Percentiles rank a stretch among this genome's conserved stretches.
Evolutionary conservation across 345 rosid species (phyloP).

Genomic region (Hibiscus syriacus): DNA sequence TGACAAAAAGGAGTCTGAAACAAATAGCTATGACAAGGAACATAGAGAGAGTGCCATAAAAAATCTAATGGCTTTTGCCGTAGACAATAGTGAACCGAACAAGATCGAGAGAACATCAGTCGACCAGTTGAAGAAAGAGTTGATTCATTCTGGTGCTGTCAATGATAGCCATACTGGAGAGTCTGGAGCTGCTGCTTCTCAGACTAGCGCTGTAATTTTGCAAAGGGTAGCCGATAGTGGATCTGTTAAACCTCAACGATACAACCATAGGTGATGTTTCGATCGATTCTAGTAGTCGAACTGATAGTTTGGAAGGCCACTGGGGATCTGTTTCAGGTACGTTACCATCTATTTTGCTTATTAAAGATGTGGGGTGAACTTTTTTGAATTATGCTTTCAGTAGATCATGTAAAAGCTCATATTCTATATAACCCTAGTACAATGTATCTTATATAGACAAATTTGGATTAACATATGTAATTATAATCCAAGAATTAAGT

Average conservation of each 20-base stretch:
- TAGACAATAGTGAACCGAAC: constrained; percentile 20
- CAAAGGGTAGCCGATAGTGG: constrained; percentile 20
- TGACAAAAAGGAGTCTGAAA: constrained; percentile 29
- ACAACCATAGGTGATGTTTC: constrained; percentile 26
- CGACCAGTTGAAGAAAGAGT: constrained; percentile 18
- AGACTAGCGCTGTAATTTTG: not conserved
- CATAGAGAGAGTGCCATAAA: constrained; percentile 19
- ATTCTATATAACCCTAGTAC: no score
- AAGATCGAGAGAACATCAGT: constrained; percentile 35
- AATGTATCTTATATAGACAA: not conserved
- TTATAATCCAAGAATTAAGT: not conserved
- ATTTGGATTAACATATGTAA: not conserved
- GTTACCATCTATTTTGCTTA: not conserved
- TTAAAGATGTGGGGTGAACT: not conserved
- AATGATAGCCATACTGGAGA: constrained; percentile 17
- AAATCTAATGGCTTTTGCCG: constrained; percentile 22
- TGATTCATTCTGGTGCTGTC: constrained; percentile 13
- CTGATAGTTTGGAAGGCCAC: constrained; percentile 53
- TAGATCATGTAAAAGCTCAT: no score
- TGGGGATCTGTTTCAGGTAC: constrained; percentile 45
- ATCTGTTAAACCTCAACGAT: constrained; percentile 18
- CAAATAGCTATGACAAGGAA: constrained; percentile 15
- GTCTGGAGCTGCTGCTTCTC: constrained; percentile 17
- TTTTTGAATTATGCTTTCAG: no score
- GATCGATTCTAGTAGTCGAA: constrained; percentile 41